These are phyloP conservation scores for Psilocybe subaeruginosa DNA, from an alignment of 768 basidiomycete species.

Conservation along the genomic window DNA sequence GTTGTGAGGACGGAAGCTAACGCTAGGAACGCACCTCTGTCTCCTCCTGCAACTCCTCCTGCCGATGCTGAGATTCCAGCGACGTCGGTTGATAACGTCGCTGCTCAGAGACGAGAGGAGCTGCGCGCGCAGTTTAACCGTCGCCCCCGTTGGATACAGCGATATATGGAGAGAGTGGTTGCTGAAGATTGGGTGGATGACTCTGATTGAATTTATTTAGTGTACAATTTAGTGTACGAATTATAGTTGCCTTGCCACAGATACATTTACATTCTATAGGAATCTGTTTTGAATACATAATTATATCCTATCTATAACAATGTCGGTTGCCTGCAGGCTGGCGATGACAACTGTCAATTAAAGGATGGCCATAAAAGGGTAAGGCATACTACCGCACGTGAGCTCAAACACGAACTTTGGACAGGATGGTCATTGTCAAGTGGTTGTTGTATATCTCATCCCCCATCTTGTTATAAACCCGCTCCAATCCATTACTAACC, in stretches of 20 bases:
- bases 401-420: conserved; percentile 7
- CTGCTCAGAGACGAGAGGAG: conserved; percentile 40
- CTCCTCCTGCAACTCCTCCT: conserved; percentile 17
- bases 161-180: conserved; percentile 67
- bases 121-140: conserved; percentile 51
- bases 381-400: not conserved
- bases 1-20: conserved; percentile 68
- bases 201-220: conserved; percentile 41
- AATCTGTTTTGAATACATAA: not conserved
- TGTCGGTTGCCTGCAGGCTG: no score
- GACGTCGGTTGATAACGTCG: conserved; percentile 31
- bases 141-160: conserved; percentile 63
- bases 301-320: not conserved
- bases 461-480: no score
- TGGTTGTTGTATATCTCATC: no score
- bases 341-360: conserved; percentile 3
- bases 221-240: conserved; percentile 10
- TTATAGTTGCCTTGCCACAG: not conserved
- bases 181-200: conserved; percentile 74
- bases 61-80: conserved; percentile 28
- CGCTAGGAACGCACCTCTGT: conserved; percentile 33
- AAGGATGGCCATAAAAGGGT: not conserved
- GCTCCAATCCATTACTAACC: not conserved
- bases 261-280: not conserved
- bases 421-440: no score